Conservation (phyloP, 1,284 basidiomycete genomes). For the Agaricales sp. region DNA sequence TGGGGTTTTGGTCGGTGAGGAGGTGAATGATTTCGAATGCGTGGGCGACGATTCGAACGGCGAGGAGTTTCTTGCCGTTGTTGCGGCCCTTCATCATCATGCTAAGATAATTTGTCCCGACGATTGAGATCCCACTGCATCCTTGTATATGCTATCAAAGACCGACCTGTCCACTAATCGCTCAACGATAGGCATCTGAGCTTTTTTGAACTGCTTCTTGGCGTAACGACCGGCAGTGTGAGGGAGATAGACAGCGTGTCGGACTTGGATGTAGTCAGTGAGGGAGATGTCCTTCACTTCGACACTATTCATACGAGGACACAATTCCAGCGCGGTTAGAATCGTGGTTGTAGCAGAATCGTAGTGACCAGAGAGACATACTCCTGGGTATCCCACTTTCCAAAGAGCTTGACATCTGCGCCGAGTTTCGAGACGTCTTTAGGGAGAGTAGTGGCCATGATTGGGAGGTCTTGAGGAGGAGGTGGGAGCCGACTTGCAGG, state of each 20-base stretch:
- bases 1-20: slow-evolving; percentile 99
- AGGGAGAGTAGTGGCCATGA: slow-evolving; percentile 63
- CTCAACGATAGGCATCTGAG: slow-evolving; percentile 99
- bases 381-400: slow-evolving; percentile 96
- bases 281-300: slow-evolving; percentile 99
- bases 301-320: too few species aligned
- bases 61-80: slow-evolving; percentile 99
- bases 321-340: slow-evolving; percentile 10
- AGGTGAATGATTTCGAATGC: slow-evolving; percentile 99
- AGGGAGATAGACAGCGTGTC: slow-evolving; percentile 94
- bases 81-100: slow-evolving; percentile 99
- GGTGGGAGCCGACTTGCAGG: background rate
- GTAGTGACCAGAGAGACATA: slow-evolving; percentile 35
- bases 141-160: too few species aligned
- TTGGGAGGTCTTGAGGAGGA: slow-evolving; percentile 22
- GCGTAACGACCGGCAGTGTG: slow-evolving; percentile 99
- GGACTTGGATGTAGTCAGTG: slow-evolving; percentile 98
- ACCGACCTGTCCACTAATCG: slow-evolving; percentile 94
- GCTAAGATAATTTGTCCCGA: slow-evolving; percentile 36
- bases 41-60: slow-evolving; percentile 99
- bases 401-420: slow-evolving; percentile 88
- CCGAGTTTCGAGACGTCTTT: slow-evolving; percentile 80
- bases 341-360: slow-evolving; percentile 9
- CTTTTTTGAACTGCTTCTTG: slow-evolving; percentile 99
- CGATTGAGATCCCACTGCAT: too few species aligned